These are phyloP conservation scores for Trypanosomatidae sp. DNA, from an alignment of 208 protist genomes.

Conservation along the genomic window DNA sequence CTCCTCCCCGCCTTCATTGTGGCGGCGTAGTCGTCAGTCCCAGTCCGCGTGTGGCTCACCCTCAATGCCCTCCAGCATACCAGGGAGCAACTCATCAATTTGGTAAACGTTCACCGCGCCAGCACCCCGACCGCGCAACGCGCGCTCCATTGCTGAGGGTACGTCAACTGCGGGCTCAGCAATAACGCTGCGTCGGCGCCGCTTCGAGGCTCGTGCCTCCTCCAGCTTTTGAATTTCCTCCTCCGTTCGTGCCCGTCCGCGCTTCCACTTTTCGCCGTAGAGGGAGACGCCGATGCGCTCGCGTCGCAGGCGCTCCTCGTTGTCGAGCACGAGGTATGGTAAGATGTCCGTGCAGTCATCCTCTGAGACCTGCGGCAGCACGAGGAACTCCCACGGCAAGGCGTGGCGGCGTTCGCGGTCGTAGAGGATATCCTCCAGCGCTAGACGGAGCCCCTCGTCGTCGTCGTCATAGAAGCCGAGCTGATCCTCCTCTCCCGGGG, in stretches of 20 bases:
- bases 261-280: slow-evolving; percentile 71
- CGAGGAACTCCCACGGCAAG: slow-evolving; percentile 84
- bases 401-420: slow-evolving; percentile 76
- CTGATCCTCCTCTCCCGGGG: slow-evolving; percentile 1
- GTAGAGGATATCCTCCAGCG: slow-evolving; percentile 54
- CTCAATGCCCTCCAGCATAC: slow-evolving; percentile 45
- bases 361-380: slow-evolving; percentile 47
- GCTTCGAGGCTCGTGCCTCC: slow-evolving; percentile 45
- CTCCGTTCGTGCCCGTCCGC: slow-evolving; percentile 60
- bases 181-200: slow-evolving; percentile 44
- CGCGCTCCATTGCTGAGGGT: slow-evolving; percentile 61
- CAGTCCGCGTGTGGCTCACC: slow-evolving; percentile 57
- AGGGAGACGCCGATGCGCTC: slow-evolving; percentile 63
- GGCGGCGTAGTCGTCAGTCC: slow-evolving; percentile 21
- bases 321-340: slow-evolving; percentile 77
- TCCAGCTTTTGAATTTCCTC: slow-evolving; percentile 73
- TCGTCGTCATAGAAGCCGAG: slow-evolving; percentile 10
- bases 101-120: slow-evolving; percentile 65
- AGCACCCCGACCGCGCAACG: slow-evolving; percentile 61
- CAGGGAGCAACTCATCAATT: slow-evolving; percentile 79
- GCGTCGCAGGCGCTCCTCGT: slow-evolving; percentile 83
- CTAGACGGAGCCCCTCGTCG: slow-evolving; percentile 23
- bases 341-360: slow-evolving; percentile 74
- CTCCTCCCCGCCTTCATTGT: background rate
- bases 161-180: slow-evolving; percentile 44